These are phyloP conservation scores for Fusarium bactridioides DNA, from an alignment of 2,329 filamentous ascomycete species.

Conservation along the genomic window DNA sequence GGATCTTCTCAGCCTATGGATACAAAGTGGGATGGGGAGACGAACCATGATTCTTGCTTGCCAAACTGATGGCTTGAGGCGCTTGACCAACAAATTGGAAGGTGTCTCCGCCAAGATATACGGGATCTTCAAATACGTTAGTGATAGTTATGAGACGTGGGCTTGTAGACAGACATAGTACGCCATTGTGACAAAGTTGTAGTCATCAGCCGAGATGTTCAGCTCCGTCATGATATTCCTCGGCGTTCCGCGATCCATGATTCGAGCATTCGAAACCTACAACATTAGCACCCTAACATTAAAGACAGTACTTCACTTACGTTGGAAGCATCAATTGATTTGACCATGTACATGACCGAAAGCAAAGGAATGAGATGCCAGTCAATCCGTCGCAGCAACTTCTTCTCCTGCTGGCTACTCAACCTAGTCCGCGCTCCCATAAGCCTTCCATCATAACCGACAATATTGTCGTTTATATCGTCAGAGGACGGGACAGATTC, in stretches of 20 bases:
- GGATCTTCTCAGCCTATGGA: too few species aligned
- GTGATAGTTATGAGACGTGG: fast-evolving
- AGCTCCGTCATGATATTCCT: neutral
- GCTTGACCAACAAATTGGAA: neutral
- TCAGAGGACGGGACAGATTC: neutral
- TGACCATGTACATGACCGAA: neutral
- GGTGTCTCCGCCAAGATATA: neutral
- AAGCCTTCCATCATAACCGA: neutral
- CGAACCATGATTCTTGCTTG: neutral
- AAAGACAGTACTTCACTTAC: fast-evolving
- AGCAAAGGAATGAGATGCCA: neutral
- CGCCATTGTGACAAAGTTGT: neutral
- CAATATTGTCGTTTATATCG: fast-evolving
- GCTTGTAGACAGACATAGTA: neutral
- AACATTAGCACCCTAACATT: fast-evolving
- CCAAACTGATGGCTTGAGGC: neutral
- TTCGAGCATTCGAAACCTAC: neutral
- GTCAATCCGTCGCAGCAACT: neutral
- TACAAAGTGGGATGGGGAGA: neutral
- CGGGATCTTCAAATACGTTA: neutral
- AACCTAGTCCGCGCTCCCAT: neutral
- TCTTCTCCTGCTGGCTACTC: neutral
- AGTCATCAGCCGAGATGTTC: neutral
- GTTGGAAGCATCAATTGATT: neutral
- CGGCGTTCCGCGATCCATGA: neutral